Base-by-base conservation (phyloP, 306 rosid genomes). In the Corylus avellana region DNA sequence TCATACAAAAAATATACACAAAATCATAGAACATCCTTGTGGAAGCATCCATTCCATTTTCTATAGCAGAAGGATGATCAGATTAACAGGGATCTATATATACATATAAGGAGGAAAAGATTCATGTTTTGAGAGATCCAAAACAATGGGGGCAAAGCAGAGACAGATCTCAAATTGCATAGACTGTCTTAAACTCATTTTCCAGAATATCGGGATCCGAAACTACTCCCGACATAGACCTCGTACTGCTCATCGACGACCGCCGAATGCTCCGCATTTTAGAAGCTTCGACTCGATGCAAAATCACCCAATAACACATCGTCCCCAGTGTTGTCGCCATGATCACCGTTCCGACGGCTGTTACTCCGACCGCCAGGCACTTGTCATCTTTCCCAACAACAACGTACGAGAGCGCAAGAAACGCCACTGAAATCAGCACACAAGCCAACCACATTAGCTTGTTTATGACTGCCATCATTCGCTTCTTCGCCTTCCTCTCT, bases 371-470 rank as follows among this genome's bases (percentile, higher is more conserved):
- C 48, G 93, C 97, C 78, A 90, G 79, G 79, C 87, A 84, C 75
- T 81, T 89, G 10, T 82, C 62, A 3, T 88, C 80, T 44, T 86
- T 82, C 70, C 97, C 97, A 46, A 92, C 96, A 76, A 92, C 87
- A 22, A 89, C 59, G 74, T 82, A 92, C n/a, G 97, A 90, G 81
- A 92, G 83, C 46, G 97, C 95, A 70, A 92, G 84, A 77, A 89
- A 92, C 75, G 97, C 89, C 82, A 89, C 91, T 3, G 93, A 92
- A 78, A 92, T 79, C 74, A 87, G 82, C 85, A 92, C 90, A 81
- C 96, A 90, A 22, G 93, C 93, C 66, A 89, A 13, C 97, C 97
- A 92, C 97, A 92, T 89, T 29, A 90, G 84, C 93, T 92, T 92
- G 74, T 92, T 92, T 78, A 92, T 90, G 50, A 89, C 73, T 4